phyloP scores from a whole-genome alignment of 2,329 filamentous ascomycete genomes.

The Penicillium expansum region DNA sequence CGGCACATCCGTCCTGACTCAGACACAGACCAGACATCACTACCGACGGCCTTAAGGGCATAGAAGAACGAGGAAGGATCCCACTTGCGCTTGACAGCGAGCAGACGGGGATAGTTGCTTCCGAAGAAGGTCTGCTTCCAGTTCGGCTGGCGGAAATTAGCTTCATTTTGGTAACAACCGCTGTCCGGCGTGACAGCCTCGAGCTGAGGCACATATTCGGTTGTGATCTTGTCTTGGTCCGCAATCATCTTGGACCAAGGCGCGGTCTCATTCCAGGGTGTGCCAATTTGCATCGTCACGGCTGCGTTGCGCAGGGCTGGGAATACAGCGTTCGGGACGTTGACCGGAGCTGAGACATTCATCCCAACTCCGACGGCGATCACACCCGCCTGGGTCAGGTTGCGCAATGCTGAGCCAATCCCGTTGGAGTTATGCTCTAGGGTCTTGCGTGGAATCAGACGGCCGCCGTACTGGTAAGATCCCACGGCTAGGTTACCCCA shows the following conservation, averaged over 20 bases:
- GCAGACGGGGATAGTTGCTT: slow-evolving; percentile 38
- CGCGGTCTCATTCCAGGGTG: slow-evolving; percentile 40
- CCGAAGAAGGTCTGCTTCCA: slow-evolving; percentile 46
- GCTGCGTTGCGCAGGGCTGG: slow-evolving; percentile 41
- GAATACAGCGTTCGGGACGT: slow-evolving; percentile 42
- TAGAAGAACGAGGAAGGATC: slow-evolving; percentile 45
- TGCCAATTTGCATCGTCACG: slow-evolving; percentile 37
- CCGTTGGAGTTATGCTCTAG: slow-evolving; percentile 31
- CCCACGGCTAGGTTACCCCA: slow-evolving; percentile 29
- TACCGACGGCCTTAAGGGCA: slow-evolving; percentile 40
- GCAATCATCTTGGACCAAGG: slow-evolving; percentile 37
- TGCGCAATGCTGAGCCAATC: slow-evolving; percentile 33
- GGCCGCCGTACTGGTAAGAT: slow-evolving; percentile 32
- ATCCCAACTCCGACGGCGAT: slow-evolving; percentile 40
- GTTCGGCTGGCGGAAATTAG: slow-evolving; percentile 41
- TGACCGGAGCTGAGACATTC: slow-evolving; percentile 38
- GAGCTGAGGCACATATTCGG: slow-evolving; percentile 40
- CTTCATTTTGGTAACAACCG: slow-evolving; percentile 46
- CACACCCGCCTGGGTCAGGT: slow-evolving; percentile 34
- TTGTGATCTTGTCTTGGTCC: slow-evolving; percentile 40
- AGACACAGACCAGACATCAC: slow-evolving; percentile 35
- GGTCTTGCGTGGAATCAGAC: slow-evolving; percentile 36
- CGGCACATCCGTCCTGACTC: slow-evolving; percentile 31
- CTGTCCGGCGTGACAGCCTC: slow-evolving; percentile 40
- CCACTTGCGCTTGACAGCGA: slow-evolving; percentile 42